Evolutionary conservation across 176 grass and related monocot species (phyloP).

Genomic region (Puccinellia tenuiflora): DNA sequence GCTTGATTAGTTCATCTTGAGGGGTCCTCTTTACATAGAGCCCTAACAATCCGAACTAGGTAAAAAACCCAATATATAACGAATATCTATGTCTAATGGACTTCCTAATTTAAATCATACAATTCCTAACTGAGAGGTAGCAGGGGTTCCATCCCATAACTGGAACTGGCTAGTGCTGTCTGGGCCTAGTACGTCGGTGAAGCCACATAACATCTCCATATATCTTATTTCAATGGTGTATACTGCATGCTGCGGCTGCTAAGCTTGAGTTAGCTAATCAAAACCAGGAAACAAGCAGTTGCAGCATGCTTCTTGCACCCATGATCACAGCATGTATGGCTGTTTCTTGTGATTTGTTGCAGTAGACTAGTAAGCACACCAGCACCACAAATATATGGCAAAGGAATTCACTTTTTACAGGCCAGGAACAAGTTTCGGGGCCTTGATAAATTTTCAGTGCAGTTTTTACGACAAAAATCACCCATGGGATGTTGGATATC

Average conservation of each 20-base stretch:
- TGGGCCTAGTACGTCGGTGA: background rate
- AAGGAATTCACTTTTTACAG: background rate
- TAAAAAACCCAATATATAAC: background rate
- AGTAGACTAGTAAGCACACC: background rate
- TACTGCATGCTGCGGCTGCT: background rate
- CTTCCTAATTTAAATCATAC: background rate
- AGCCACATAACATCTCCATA: background rate
- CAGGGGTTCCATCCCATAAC: background rate
- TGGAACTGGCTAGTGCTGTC: background rate
- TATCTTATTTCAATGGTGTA: constrained; percentile 1
- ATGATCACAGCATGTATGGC: background rate
- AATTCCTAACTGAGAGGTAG: background rate
- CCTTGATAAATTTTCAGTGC: constrained; percentile 11
- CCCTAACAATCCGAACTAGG: background rate
- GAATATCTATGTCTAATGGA: background rate
- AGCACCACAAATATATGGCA: constrained; percentile 14
- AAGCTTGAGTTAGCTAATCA: background rate
- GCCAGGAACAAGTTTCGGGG: background rate
- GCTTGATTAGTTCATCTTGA: background rate
- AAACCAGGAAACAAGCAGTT: background rate
- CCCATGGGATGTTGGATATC: background rate
- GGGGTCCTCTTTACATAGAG: background rate
- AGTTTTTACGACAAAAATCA: background rate
- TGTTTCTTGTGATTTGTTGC: background rate
- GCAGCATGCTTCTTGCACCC: background rate